These are phyloP conservation scores for Coccomyxa sp. DNA, from an alignment of 139 green algal genomes.

Conservation along the genomic window DNA sequence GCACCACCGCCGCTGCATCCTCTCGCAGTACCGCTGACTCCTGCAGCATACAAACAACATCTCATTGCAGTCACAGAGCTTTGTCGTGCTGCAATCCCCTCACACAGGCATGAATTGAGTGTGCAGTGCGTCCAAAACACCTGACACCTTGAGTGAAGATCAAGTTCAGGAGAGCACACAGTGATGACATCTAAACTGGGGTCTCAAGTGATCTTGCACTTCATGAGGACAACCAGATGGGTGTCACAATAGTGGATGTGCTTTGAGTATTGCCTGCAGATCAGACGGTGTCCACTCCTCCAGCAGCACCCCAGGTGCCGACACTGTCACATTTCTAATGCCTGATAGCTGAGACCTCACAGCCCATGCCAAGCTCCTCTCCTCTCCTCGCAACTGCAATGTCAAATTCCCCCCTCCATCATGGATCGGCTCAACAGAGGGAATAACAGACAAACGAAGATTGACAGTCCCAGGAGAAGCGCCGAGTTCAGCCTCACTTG, in stretches of 20 bases:
- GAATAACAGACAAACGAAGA: no score
- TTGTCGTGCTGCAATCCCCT: background rate
- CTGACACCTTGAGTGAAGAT: no score
- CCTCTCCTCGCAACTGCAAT: background rate
- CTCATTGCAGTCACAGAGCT: background rate
- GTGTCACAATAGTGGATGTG: no score
- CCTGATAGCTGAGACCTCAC: slow-evolving; percentile 39
- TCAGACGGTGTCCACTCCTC: slow-evolving; percentile 39
- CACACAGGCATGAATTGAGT: background rate
- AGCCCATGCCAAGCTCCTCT: background rate
- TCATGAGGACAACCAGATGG: no score
- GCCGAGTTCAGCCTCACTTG: no score
- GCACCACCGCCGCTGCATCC: slow-evolving; percentile 40
- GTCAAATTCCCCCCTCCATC: no score
- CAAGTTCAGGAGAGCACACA: no score
- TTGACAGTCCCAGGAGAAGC: no score
- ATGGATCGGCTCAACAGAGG: no score
- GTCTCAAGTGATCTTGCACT: no score
- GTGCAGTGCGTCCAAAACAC: no score
- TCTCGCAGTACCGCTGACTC: slow-evolving; percentile 47
- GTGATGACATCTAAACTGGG: no score
- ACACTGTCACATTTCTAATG: slow-evolving; percentile 56
- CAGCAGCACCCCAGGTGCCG: slow-evolving; percentile 58
- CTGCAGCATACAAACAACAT: slow-evolving; percentile 2
- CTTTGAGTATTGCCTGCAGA: slow-evolving; percentile 24